These are phyloP conservation scores for Penicillium dipodomyicola DNA, from an alignment of 495 filamentous ascomycete genomes.

Conservation along the genomic window DNA sequence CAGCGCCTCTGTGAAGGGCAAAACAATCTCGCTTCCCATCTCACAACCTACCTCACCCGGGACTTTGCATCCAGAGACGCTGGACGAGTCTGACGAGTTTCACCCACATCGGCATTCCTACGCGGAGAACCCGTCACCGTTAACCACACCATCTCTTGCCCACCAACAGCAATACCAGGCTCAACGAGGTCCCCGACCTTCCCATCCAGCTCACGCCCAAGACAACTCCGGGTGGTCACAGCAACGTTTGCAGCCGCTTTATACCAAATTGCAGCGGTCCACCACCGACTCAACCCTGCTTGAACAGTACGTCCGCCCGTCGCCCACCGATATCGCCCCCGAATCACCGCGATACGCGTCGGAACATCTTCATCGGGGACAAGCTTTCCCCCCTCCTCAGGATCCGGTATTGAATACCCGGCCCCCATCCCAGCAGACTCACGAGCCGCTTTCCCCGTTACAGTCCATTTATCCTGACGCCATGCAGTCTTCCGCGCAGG, in stretches of 20 bases:
- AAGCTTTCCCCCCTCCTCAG: slow-evolving; percentile 14
- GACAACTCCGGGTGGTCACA: slow-evolving; percentile 19
- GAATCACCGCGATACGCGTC: slow-evolving; percentile 26
- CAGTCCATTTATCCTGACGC: slow-evolving; percentile 27
- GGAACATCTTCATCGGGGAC: slow-evolving; percentile 14
- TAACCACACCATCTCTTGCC: slow-evolving; percentile 11
- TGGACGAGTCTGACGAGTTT: slow-evolving; percentile 29
- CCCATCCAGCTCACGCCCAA: slow-evolving; percentile 12
- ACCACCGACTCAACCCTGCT: slow-evolving; percentile 32
- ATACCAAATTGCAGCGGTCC: slow-evolving; percentile 28
- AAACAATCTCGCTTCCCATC: slow-evolving; percentile 21
- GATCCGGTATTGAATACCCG: slow-evolving; percentile 31
- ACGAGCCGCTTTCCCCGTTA: slow-evolving; percentile 40
- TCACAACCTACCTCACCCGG: slow-evolving; percentile 30
- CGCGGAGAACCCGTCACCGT: slow-evolving; percentile 17
- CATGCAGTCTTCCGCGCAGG: slow-evolving; percentile 32
- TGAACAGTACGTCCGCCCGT: slow-evolving; percentile 50
- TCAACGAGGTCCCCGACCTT: slow-evolving; percentile 14
- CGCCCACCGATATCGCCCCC: slow-evolving; percentile 32
- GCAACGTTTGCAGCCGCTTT: slow-evolving; percentile 7
- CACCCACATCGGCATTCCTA: slow-evolving; percentile 11
- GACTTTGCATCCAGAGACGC: slow-evolving; percentile 11
- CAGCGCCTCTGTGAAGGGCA: slow-evolving; percentile 23
- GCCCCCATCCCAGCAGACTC: slow-evolving; percentile 63
- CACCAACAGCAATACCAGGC: slow-evolving; percentile 21